Evolutionary conservation across 164 flowering plant genomes (phyloP).

Genomic region (Pachysandra terminalis): DNA sequence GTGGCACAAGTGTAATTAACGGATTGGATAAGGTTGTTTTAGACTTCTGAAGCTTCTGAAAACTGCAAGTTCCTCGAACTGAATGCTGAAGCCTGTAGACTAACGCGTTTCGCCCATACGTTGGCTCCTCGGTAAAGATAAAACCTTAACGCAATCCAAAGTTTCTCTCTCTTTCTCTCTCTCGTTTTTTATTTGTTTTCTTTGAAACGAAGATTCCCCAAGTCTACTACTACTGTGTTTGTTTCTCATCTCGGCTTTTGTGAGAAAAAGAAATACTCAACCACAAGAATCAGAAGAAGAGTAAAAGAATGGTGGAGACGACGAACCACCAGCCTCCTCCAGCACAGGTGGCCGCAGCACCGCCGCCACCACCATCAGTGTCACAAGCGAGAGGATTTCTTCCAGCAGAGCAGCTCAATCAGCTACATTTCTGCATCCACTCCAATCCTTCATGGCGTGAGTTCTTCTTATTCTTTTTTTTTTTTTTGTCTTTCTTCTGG

Average conservation of each 20-base stretch:
- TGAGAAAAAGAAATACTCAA: background rate
- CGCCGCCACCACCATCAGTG: conserved; percentile 37
- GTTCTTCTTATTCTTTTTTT: conserved; percentile 27
- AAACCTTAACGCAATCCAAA: background rate
- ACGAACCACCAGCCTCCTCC: conserved; percentile 33
- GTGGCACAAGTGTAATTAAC: background rate
- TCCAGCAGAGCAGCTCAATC: conserved; percentile 77
- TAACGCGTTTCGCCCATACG: background rate
- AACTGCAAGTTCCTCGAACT: conserved; percentile 11
- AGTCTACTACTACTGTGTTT: background rate
- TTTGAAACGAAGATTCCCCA: background rate
- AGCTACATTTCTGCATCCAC: conserved; percentile 87
- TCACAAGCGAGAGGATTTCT: conserved; percentile 47
- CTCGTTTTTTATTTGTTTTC: no score
- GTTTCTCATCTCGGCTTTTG: no score
- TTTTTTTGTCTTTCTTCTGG: background rate
- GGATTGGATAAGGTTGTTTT: background rate
- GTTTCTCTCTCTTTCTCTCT: no score
- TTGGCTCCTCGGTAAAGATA: background rate
- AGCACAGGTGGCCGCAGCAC: conserved; percentile 22
- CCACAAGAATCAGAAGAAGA: background rate
- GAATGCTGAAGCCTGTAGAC: background rate
- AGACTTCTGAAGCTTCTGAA: background rate
- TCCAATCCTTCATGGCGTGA: conserved; percentile 90
- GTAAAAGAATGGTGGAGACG: conserved; percentile 52